phyloP scores from a whole-genome alignment of 2,329 filamentous ascomycete genomes.

The Xylariaceae sp. region DNA sequence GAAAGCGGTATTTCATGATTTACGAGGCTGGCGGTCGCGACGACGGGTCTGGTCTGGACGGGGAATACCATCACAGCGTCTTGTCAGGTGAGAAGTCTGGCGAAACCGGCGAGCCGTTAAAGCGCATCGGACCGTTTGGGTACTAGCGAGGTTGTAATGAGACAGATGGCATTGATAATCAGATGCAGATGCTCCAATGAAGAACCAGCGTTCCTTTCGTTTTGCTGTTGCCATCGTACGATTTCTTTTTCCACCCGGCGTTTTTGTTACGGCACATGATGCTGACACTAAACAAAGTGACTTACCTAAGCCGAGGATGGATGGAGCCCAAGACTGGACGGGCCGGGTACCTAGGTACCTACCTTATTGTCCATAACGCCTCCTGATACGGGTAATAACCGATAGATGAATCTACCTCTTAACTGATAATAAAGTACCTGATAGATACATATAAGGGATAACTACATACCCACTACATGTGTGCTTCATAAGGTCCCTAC shows the following conservation, averaged over 20 bases:
- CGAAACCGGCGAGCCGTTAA: not conserved
- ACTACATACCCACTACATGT: not conserved
- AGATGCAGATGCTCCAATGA: constrained; percentile 13
- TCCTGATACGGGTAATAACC: too few species aligned
- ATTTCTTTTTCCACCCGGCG: constrained; percentile 14
- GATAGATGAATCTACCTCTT: too few species aligned
- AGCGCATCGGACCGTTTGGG: not conserved
- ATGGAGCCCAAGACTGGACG: too few species aligned
- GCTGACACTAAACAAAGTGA: constrained; percentile 10
- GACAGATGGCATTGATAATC: not conserved
- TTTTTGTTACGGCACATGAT: not conserved
- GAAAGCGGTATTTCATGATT: not conserved
- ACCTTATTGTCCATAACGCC: too few species aligned
- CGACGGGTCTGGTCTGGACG: not conserved
- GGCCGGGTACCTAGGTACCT: too few species aligned
- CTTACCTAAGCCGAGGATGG: constrained; percentile 5
- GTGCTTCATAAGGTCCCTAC: too few species aligned
- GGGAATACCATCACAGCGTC: not conserved
- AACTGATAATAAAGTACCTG: too few species aligned
- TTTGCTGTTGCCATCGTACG: constrained; percentile 16
- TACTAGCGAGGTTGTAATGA: not conserved
- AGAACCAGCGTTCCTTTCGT: constrained; percentile 9
- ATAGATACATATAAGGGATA: not conserved
- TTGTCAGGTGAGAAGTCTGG: not conserved
- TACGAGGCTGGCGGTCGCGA: not conserved